Evolutionary conservation across 257 asterid species (phyloP).

Genomic region (Lycium barbarum): DNA sequence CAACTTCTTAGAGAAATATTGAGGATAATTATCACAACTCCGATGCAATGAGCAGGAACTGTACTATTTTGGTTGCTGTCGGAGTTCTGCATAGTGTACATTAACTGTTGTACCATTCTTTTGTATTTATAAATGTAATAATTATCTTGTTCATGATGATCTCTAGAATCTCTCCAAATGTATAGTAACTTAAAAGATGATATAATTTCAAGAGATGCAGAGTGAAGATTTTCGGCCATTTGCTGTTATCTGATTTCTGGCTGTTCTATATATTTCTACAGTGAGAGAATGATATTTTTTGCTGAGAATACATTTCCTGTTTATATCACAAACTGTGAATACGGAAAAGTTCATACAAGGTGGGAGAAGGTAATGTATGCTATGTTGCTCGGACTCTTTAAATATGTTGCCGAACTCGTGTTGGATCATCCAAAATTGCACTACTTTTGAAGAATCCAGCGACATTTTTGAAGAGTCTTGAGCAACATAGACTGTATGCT

Average conservation of each 20-base stretch:
- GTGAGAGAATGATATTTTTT: not conserved
- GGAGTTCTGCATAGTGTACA: not conserved
- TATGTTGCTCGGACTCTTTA: not conserved
- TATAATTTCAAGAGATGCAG: not conserved
- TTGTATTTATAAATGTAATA: not conserved
- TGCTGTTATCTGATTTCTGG: not conserved
- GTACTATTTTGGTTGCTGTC: not conserved
- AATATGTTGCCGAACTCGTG: not conserved
- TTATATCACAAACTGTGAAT: not conserved
- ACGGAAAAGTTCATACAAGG: not conserved
- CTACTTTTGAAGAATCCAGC: not conserved
- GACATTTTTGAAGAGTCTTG: not conserved
- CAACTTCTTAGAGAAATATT: not conserved
- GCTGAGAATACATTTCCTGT: not conserved
- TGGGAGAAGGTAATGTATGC: not conserved
- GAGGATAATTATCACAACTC: not conserved
- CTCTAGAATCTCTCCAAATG: slow-evolving; percentile 15
- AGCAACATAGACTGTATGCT: not conserved
- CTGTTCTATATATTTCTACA: not conserved
- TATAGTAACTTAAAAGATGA: not conserved
- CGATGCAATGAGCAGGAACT: not conserved
- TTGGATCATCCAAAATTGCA: not conserved
- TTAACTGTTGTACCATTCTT: slow-evolving; percentile 5
- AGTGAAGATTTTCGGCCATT: not conserved
- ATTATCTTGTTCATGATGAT: slow-evolving; percentile 3